Percentiles rank a stretch among this genome's conserved stretches.
Evolutionary conservation across 1,284 basidiomycete genomes (phyloP).

Genomic region (Irpex sp.): DNA sequence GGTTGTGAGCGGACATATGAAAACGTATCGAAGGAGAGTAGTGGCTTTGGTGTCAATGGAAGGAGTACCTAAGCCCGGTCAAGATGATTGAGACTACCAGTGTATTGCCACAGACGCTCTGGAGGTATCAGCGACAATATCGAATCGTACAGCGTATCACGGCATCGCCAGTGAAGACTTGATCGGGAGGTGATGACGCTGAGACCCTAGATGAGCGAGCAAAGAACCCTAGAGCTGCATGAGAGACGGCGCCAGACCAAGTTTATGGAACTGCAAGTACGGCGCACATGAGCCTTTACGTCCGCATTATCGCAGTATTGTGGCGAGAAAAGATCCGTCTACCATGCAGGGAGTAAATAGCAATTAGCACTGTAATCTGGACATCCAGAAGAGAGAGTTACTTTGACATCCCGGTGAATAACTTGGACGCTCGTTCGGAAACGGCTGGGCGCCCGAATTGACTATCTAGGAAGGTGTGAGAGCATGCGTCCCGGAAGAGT

Average conservation of each 20-base stretch:
- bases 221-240: background rate
- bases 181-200: background rate
- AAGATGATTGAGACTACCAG: background rate
- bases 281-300: background rate
- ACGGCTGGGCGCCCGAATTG: background rate
- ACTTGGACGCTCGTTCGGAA: background rate
- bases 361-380: background rate
- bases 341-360: background rate
- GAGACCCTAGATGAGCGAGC: background rate
- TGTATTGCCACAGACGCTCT: background rate
- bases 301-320: background rate
- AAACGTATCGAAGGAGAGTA: background rate
- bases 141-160: too few species aligned
- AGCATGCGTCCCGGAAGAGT: background rate
- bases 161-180: background rate
- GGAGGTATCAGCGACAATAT: background rate
- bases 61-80: background rate
- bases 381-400: background rate
- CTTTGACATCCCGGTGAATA: background rate
- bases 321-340: background rate
- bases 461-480: background rate
- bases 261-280: background rate
- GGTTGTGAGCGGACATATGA: background rate
- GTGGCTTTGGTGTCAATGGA: background rate
- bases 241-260: background rate